Conservation (phyloP, 2,329 filamentous ascomycete species). For the Plenodomus biglobosus region DNA sequence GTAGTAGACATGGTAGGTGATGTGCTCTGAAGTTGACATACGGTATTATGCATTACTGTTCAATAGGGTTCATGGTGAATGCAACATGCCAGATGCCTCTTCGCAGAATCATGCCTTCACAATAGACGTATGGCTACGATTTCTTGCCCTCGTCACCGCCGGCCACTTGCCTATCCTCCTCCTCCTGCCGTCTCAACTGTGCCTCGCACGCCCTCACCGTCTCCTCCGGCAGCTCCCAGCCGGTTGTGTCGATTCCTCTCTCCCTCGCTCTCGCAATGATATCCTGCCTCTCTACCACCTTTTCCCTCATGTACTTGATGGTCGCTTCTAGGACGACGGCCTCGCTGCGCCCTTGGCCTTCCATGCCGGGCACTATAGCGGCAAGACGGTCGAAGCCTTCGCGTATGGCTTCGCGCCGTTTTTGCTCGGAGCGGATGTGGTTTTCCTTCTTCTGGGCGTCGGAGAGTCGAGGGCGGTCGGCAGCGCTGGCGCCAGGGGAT, state of each 20-base stretch:
- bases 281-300: constrained; percentile 42
- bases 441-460: constrained; percentile 74
- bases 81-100: no score
- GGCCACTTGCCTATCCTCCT: constrained; percentile 20
- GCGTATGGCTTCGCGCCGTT: constrained; percentile 73
- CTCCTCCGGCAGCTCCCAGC: constrained; percentile 35
- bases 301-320: constrained; percentile 48
- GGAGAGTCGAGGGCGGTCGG: constrained; percentile 65
- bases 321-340: constrained; percentile 71
- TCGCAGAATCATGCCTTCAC: no score
- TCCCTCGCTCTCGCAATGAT: constrained; percentile 42
- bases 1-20: no score
- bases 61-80: neutral
- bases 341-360: constrained; percentile 82
- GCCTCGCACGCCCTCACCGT: constrained; percentile 31
- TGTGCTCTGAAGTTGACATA: no score
- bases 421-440: constrained; percentile 69
- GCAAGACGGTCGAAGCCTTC: constrained; percentile 82
- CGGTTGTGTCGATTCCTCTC: constrained; percentile 38
- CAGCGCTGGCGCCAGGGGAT: constrained; percentile 28
- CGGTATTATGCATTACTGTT: no score
- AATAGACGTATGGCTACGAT: neutral
- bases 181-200: constrained; percentile 27
- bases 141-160: constrained; percentile 4
- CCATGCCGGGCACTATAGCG: constrained; percentile 75